Conservation (phyloP, 73 alveolate genomes). For the Diophrys appendiculata region DNA sequence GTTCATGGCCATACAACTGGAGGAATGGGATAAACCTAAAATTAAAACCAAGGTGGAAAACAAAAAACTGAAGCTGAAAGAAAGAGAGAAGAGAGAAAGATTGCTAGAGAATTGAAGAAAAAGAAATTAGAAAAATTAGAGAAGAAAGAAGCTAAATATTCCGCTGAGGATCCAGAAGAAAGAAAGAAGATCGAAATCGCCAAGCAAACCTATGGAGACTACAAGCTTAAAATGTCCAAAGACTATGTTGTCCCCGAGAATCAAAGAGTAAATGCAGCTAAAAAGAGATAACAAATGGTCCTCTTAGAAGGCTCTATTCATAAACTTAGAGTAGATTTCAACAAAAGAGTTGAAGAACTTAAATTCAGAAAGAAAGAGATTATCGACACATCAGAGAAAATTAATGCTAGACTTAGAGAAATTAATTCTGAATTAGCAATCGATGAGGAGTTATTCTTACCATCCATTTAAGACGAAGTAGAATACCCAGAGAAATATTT, state of each 20-base stretch:
- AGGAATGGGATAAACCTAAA: constrained; percentile 3
- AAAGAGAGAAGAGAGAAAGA: constrained; percentile 63
- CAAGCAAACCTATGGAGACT: constrained; percentile 75
- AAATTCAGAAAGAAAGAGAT: constrained; percentile 75
- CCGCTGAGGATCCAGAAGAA: constrained; percentile 80
- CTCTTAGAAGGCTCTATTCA: constrained; percentile 84
- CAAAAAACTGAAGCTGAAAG: constrained; percentile 65
- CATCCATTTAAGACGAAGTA: constrained; percentile 65
- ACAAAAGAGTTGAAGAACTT: constrained; percentile 73
- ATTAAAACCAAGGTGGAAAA: constrained; percentile 3
- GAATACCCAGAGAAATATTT: constrained; percentile 75
- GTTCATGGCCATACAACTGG: neutral
- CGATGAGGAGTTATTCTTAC: constrained; percentile 67
- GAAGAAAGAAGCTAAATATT: constrained; percentile 80
- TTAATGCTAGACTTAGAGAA: constrained; percentile 69
- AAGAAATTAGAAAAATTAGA: constrained; percentile 74
- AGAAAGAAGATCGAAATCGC: constrained; percentile 81
- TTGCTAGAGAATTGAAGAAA: constrained; percentile 54
- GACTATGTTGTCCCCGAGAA: constrained; percentile 85
- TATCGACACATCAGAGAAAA: constrained; percentile 60
- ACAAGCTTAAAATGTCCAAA: constrained; percentile 71
- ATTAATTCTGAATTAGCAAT: constrained; percentile 74
- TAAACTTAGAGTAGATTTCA: constrained; percentile 85
- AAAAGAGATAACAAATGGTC: constrained; percentile 89
- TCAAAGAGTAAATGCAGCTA: constrained; percentile 82